Evolutionary conservation across 2,329 filamentous ascomycete species (phyloP).

Genomic region (Stagonosporopsis rhizophila): DNA sequence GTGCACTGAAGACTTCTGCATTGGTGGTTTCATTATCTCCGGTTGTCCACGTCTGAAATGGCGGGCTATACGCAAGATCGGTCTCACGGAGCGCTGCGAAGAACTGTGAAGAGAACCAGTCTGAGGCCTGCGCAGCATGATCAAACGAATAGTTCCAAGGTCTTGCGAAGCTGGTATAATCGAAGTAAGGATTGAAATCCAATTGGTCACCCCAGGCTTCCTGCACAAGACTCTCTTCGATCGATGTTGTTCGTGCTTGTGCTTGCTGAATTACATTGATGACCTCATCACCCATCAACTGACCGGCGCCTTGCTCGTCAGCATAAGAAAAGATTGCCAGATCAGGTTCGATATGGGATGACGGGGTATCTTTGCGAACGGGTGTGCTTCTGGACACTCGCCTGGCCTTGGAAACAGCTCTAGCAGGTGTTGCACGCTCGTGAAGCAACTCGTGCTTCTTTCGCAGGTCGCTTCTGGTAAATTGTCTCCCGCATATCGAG

Average conservation of each 20-base stretch:
- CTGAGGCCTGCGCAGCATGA: neutral
- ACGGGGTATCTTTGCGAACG: neutral
- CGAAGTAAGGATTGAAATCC: conserved; percentile 8
- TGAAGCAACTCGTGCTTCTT: conserved; percentile 17
- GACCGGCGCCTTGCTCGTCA: neutral
- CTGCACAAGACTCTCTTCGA: neutral
- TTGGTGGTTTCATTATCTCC: neutral
- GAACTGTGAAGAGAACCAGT: conserved; percentile 13
- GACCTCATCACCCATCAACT: neutral
- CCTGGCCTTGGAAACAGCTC: neutral
- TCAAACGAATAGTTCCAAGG: conserved; percentile 12
- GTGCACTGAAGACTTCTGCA: neutral
- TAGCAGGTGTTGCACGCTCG: neutral
- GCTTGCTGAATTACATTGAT: neutral
- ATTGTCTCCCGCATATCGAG: conserved; percentile 4
- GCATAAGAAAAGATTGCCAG: neutral
- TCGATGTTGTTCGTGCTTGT: neutral
- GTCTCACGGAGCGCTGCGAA: conserved; percentile 16
- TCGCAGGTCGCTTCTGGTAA: conserved; percentile 10
- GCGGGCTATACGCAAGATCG: conserved; percentile 12
- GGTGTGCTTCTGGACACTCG: neutral
- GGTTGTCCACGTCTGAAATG: neutral
- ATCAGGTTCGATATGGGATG: neutral
- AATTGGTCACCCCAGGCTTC: neutral
- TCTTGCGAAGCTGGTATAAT: conserved; percentile 12